Conservation (phyloP, 1,284 basidiomycete species). For the Trametes hirsuta region DNA sequence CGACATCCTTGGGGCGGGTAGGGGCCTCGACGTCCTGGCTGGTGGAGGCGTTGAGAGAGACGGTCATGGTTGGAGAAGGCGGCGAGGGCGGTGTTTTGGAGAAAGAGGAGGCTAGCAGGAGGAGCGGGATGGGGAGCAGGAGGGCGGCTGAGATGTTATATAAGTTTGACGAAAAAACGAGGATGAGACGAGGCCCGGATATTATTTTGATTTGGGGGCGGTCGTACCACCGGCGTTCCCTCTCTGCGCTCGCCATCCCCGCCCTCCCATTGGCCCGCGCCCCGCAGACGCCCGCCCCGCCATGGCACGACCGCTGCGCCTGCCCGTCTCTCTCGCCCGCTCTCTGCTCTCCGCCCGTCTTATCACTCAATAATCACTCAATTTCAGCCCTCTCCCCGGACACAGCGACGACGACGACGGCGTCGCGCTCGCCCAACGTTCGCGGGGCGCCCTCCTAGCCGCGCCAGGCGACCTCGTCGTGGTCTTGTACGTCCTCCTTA, state of each 20-base stretch:
- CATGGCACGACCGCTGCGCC: neutral
- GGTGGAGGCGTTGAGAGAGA: constrained; percentile 34
- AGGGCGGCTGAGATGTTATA: constrained; percentile 17
- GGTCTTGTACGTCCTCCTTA: constrained; percentile 18
- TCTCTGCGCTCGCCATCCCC: neutral
- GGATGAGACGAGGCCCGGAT: constrained; percentile 30
- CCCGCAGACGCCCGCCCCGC: constrained; percentile 1
- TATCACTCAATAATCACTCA: constrained; percentile 7
- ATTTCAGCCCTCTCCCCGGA: neutral
- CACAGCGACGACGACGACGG: neutral
- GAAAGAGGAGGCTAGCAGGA: constrained; percentile 16
- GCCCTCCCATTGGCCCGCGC: constrained; percentile 6
- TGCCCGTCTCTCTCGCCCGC: neutral
- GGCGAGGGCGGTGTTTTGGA: constrained; percentile 11
- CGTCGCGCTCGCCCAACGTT: neutral
- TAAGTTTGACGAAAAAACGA: constrained; percentile 15
- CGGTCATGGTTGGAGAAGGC: constrained; percentile 31
- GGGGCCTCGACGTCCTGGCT: constrained; percentile 34
- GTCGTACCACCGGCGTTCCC: constrained; percentile 16
- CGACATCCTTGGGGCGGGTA: constrained; percentile 85
- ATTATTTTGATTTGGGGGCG: constrained; percentile 23
- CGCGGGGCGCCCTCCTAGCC: neutral
- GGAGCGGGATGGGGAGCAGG: constrained; percentile 5
- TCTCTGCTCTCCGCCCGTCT: neutral
- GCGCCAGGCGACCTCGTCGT: neutral